Evolutionary conservation across 176 grass and related monocot species (phyloP).

Genomic region (Bromus sterilis): DNA sequence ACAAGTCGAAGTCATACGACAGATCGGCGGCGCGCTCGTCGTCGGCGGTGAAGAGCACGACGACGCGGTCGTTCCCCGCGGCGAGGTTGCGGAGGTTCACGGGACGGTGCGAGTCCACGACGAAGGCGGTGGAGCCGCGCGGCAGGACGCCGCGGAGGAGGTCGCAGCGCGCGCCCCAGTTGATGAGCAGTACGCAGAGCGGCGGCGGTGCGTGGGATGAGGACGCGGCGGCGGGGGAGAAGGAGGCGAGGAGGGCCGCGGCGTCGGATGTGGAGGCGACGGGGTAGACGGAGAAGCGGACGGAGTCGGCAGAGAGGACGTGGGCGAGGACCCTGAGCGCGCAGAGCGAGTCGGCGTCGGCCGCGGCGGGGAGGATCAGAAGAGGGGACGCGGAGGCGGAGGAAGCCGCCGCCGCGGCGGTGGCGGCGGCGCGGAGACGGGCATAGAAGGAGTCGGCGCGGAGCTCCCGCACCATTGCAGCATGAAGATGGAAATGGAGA

Average conservation of each 20-base stretch:
- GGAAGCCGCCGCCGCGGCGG: not conserved
- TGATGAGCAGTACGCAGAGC: conserved; percentile 58
- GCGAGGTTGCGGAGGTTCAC: conserved; percentile 80
- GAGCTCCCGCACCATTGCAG: conserved; percentile 63
- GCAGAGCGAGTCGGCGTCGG: conserved; percentile 82
- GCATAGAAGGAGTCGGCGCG: conserved; percentile 62
- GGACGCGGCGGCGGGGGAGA: conserved; percentile 17
- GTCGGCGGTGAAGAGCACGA: conserved; percentile 66
- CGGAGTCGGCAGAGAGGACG: conserved; percentile 48
- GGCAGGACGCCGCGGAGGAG: conserved; percentile 43
- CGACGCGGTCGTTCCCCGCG: conserved; percentile 48
- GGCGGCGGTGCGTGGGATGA: not conserved
- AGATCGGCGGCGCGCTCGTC: conserved; percentile 80
- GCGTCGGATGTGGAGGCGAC: conserved; percentile 42
- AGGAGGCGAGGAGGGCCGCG: conserved; percentile 27
- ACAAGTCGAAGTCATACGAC: conserved; percentile 70
- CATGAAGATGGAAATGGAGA: not conserved
- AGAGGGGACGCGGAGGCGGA: conserved; percentile 48
- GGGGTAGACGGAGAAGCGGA: conserved; percentile 45
- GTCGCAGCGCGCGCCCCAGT: conserved; percentile 81
- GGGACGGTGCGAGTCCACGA: conserved; percentile 74
- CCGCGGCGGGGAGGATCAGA: conserved; percentile 68
- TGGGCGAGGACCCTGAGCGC: conserved; percentile 56
- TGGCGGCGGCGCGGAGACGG: conserved; percentile 42
- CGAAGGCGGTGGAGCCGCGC: conserved; percentile 37